These are phyloP conservation scores for Nymphaea colorata DNA, from an alignment of 164 flowering plant genomes.

Conservation along the genomic window DNA sequence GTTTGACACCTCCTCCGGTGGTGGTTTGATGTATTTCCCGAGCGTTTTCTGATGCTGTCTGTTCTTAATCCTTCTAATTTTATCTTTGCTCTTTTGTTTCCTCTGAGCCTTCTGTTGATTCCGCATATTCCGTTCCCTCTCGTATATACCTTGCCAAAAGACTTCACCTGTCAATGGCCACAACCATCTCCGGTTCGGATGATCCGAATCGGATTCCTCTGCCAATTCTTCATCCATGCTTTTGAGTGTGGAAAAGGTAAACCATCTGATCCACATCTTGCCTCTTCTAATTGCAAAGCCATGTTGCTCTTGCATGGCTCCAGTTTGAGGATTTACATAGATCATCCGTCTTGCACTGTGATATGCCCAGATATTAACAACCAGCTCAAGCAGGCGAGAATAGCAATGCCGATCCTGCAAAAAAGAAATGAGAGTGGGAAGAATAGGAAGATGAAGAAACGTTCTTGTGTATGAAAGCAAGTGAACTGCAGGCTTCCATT, in stretches of 20 bases:
- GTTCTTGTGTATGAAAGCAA: too few species aligned
- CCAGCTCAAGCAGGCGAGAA: constrained; percentile 82
- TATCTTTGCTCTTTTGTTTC: constrained; percentile 60
- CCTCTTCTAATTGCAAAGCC: constrained; percentile 36
- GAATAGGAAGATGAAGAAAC: too few species aligned
- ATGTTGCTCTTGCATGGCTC: constrained; percentile 83
- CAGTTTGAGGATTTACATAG: constrained; percentile 60
- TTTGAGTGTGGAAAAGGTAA: constrained; percentile 60
- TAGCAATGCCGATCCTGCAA: constrained; percentile 93
- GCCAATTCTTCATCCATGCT: constrained; percentile 96
- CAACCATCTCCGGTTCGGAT: constrained; percentile 42
- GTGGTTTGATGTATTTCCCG: constrained; percentile 87
- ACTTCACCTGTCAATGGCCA: constrained; percentile 98
- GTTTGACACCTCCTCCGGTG: constrained; percentile 27
- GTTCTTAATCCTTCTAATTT: constrained; percentile 42
- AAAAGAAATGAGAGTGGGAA: background rate
- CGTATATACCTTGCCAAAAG: constrained; percentile 75
- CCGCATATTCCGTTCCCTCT: constrained; percentile 54
- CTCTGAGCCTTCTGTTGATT: constrained; percentile 49
- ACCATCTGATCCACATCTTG: constrained; percentile 89
- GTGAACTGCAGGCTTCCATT: too few species aligned
- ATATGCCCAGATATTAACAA: constrained; percentile 92
- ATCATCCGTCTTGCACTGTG: constrained; percentile 89
- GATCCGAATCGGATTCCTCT: constrained; percentile 68
- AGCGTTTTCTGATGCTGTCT: constrained; percentile 48